These are phyloP conservation scores for Exobasidium cylindrosporum DNA, from an alignment of 1,284 basidiomycete species.

Conservation along the genomic window DNA sequence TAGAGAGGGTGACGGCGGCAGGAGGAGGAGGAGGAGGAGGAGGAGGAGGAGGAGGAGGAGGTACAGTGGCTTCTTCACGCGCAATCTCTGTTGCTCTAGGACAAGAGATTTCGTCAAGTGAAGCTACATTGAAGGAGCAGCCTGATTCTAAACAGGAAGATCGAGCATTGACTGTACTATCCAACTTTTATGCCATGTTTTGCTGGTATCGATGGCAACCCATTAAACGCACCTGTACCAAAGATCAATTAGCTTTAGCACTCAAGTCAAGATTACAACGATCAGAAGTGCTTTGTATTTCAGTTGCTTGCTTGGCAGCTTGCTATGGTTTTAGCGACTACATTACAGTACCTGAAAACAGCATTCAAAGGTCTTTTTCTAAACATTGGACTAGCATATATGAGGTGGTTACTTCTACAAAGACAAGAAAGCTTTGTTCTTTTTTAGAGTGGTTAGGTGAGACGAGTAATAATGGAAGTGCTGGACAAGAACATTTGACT, in stretches of 20 bases:
- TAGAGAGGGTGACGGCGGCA: background rate
- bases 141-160: background rate
- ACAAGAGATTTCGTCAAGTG: background rate
- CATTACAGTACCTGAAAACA: background rate
- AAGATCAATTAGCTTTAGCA: background rate
- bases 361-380: background rate
- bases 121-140: background rate
- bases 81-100: background rate
- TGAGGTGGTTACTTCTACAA: background rate
- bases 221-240: background rate
- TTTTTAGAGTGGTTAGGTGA: constrained; percentile 5
- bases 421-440: background rate
- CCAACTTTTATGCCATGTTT: constrained; percentile 1
- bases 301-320: background rate
- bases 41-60: too few species aligned
- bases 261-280: background rate
- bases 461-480: constrained; percentile 1
- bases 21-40: too few species aligned
- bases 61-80: background rate
- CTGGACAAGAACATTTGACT: background rate
- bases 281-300: constrained; percentile 1
- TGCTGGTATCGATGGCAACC: constrained; percentile 1
- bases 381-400: constrained; percentile 1
- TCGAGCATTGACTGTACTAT: background rate
- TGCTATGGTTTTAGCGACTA: background rate